Evolutionary conservation across 2,329 filamentous ascomycete genomes (phyloP).

Genomic region (Metarhizium anisopliae): DNA sequence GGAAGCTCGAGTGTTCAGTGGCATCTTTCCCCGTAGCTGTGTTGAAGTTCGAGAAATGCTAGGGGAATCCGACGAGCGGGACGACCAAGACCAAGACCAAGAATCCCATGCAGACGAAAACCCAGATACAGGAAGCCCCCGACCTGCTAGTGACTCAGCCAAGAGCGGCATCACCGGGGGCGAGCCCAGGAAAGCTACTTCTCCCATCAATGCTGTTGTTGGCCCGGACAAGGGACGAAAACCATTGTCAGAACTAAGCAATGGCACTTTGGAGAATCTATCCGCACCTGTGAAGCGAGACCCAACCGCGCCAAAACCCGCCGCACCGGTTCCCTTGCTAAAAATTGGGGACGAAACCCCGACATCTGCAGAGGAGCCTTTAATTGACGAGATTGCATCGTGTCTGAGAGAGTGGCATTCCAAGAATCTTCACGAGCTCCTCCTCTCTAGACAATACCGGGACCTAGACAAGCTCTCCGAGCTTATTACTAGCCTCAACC

Average conservation of each 20-base stretch:
- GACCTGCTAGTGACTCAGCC: constrained; percentile 38
- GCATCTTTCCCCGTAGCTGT: constrained; percentile 90
- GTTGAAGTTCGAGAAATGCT: constrained; percentile 92
- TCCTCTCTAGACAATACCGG: constrained; percentile 74
- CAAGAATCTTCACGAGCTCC: constrained; percentile 85
- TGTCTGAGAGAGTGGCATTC: constrained; percentile 98
- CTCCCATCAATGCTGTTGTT: constrained; percentile 18
- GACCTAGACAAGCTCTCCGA: constrained; percentile 72
- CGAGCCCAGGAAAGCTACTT: constrained; percentile 27
- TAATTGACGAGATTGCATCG: constrained; percentile 96
- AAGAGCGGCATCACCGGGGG: constrained; percentile 41
- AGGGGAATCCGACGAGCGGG: constrained; percentile 56
- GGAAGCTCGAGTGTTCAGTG: constrained; percentile 94
- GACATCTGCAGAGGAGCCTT: constrained; percentile 76
- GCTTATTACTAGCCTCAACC: constrained; percentile 74
- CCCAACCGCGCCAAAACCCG: constrained; percentile 63
- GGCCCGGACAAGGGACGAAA: constrained; percentile 17
- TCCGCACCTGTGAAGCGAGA: constrained; percentile 48
- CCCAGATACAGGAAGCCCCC: constrained; percentile 15
- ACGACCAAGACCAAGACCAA: constrained; percentile 35
- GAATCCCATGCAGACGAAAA: constrained; percentile 20
- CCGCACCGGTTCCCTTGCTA: constrained; percentile 91
- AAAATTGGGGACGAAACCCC: constrained; percentile 97
- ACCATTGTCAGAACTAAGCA: constrained; percentile 27
- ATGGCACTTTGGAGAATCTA: constrained; percentile 31